Evolutionary conservation across 345 rosid genomes (phyloP).

Genomic region (Diplotaxis tenuifolia): DNA sequence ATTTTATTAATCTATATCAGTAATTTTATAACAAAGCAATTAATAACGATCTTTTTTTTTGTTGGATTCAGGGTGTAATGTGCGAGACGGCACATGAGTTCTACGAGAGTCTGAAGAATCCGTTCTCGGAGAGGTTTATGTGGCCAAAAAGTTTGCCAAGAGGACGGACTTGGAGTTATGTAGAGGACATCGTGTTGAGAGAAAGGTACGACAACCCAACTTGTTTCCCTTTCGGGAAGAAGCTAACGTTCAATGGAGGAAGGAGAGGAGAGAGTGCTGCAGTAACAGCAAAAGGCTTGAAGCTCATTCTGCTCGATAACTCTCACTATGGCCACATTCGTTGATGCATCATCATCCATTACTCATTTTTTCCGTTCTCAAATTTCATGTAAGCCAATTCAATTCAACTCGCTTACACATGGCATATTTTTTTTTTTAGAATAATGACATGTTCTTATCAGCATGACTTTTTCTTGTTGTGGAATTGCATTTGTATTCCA

Average conservation of each 20-base stretch:
- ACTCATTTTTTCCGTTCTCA: too few relatives aligned
- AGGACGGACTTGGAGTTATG: conserved; percentile 78
- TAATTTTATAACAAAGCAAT: not conserved
- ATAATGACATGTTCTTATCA: not conserved
- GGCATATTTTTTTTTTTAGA: not conserved
- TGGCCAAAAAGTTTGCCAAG: conserved; percentile 84
- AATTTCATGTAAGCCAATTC: not conserved
- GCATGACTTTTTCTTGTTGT: not conserved
- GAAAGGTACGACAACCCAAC: conserved; percentile 39
- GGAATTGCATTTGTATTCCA: conserved; percentile 16
- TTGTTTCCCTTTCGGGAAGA: too few relatives aligned
- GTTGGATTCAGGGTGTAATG: conserved; percentile 57
- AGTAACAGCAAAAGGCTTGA: conserved; percentile 65
- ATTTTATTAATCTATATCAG: not conserved
- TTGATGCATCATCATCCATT: too few relatives aligned
- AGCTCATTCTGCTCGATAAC: conserved; percentile 77
- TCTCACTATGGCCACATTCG: conserved; percentile 51
- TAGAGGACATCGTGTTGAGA: conserved; percentile 58
- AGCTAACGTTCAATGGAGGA: conserved; percentile 20
- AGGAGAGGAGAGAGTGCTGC: conserved; percentile 50
- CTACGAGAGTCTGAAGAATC: conserved; percentile 72
- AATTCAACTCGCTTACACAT: conserved; percentile 3
- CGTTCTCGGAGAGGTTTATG: conserved; percentile 87
- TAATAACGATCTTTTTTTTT: too few relatives aligned
- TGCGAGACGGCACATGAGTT: conserved; percentile 77